Evolutionary conservation across 1,284 basidiomycete species (phyloP).

Genomic region (Bondarzewia mesenterica): DNA sequence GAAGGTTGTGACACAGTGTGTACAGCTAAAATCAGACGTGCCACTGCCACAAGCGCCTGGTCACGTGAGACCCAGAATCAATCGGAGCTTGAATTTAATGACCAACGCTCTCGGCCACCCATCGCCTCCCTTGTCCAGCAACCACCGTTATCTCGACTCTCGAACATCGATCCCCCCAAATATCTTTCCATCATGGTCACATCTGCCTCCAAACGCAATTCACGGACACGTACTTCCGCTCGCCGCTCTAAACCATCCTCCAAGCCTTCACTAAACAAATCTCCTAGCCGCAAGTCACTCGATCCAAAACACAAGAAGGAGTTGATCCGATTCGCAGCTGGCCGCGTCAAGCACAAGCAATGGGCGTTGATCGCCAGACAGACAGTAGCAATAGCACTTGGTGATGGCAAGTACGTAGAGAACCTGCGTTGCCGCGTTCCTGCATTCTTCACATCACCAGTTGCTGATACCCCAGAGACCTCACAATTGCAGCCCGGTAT

Average conservation of each 20-base stretch:
- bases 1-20: background rate
- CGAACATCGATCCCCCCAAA: background rate
- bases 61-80: too few relatives aligned
- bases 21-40: too few relatives aligned
- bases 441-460: background rate
- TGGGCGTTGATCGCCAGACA: slow-evolving; percentile 30
- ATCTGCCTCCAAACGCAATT: background rate
- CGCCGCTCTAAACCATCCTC: background rate
- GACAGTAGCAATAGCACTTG: slow-evolving; percentile 32
- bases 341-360: slow-evolving; percentile 13
- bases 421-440: slow-evolving; percentile 22
- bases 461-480: slow-evolving; percentile 11
- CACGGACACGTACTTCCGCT: too few relatives aligned
- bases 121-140: background rate
- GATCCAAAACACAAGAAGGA: background rate
- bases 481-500: slow-evolving; percentile 5
- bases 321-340: slow-evolving; percentile 3
- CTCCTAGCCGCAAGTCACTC: too few relatives aligned
- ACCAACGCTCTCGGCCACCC: background rate
- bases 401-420: slow-evolving; percentile 38
- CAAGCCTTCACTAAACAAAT: background rate
- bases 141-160: too few relatives aligned
- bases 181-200: background rate
- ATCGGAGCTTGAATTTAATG: background rate
- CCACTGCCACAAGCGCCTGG: too few relatives aligned